Evolutionary conservation across 1,284 basidiomycete species (phyloP).

Genomic region (Fereydounia khargensis): DNA sequence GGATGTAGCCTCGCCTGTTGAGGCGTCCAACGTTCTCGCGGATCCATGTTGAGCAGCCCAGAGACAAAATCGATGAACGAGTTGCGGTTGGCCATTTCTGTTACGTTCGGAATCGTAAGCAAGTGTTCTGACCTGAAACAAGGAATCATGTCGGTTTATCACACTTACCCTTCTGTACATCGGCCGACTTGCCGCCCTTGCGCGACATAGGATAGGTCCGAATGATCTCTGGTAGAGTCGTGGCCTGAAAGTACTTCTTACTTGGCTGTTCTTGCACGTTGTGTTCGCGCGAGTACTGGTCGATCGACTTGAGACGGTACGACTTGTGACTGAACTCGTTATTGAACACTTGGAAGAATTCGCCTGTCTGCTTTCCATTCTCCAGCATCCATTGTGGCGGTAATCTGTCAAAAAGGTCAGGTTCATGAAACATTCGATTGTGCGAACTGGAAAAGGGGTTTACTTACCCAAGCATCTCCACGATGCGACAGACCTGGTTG

Average conservation of each 20-base stretch:
- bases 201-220: slow-evolving; percentile 86
- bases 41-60: slow-evolving; percentile 89
- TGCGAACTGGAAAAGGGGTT: neutral
- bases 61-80: slow-evolving; percentile 98
- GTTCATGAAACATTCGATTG: too few relatives aligned
- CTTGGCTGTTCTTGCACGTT: slow-evolving; percentile 92
- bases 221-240: slow-evolving; percentile 89
- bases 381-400: slow-evolving; percentile 93
- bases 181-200: slow-evolving; percentile 74
- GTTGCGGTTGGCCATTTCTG: slow-evolving; percentile 87
- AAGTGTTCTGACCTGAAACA: too few relatives aligned
- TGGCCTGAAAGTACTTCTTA: slow-evolving; percentile 97
- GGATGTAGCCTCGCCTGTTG: slow-evolving; percentile 94
- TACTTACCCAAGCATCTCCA: slow-evolving; percentile 96
- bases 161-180: slow-evolving; percentile 80
- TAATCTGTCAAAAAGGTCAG: too few relatives aligned
- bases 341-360: slow-evolving; percentile 82
- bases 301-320: slow-evolving; percentile 83
- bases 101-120: neutral
- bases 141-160: too few relatives aligned
- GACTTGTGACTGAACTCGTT: slow-evolving; percentile 83
- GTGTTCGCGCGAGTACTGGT: slow-evolving; percentile 93
- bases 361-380: slow-evolving; percentile 87
- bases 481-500: slow-evolving; percentile 93
- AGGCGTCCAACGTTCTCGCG: slow-evolving; percentile 92